A percentile compares a stretch with the other conserved stretches of the same genome.
Evolutionary conservation across 495 filamentous ascomycete genomes (phyloP).

Genomic region (Penicillium antarcticum): DNA sequence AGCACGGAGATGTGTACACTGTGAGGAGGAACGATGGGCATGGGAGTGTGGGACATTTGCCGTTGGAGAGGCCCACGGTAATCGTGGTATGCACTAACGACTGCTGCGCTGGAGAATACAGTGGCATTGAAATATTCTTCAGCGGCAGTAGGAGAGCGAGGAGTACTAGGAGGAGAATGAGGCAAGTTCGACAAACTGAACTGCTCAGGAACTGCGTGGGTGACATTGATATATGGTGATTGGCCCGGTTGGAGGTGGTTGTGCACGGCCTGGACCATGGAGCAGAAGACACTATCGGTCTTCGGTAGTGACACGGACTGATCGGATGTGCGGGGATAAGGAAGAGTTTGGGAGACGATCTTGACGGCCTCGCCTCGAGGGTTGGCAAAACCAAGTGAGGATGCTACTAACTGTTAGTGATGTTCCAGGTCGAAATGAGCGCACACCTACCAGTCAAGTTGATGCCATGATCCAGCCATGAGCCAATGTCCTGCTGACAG

Average conservation of each 20-base stretch:
- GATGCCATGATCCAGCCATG: constrained; percentile 45
- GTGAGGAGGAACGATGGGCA: constrained; percentile 61
- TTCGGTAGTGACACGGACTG: constrained; percentile 29
- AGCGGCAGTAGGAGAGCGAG: constrained; percentile 41
- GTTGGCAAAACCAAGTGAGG: constrained; percentile 34
- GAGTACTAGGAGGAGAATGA: constrained; percentile 57
- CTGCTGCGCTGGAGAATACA: constrained; percentile 55
- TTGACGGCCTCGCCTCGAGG: constrained; percentile 45
- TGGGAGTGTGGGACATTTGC: constrained; percentile 45
- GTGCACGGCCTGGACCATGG: constrained; percentile 54
- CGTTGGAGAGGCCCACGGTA: constrained; percentile 45
- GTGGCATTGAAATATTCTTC: constrained; percentile 56
- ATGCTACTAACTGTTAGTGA: constrained; percentile 25
- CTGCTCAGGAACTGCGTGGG: constrained; percentile 59
- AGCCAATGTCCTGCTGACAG: constrained; percentile 32
- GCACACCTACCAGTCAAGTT: constrained; percentile 37
- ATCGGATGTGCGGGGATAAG: constrained; percentile 54
- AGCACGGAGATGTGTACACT: constrained; percentile 64
- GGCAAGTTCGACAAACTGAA: constrained; percentile 62
- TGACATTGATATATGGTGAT: constrained; percentile 58
- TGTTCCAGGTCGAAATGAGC: not conserved
- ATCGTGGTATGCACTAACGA: constrained; percentile 54
- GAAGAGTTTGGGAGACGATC: constrained; percentile 60
- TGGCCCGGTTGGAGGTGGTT: constrained; percentile 42
- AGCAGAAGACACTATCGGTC: constrained; percentile 42